phyloP scores from a whole-genome alignment of 371 early-diverging fungal species.

The Capillidium rhysosporum region DNA sequence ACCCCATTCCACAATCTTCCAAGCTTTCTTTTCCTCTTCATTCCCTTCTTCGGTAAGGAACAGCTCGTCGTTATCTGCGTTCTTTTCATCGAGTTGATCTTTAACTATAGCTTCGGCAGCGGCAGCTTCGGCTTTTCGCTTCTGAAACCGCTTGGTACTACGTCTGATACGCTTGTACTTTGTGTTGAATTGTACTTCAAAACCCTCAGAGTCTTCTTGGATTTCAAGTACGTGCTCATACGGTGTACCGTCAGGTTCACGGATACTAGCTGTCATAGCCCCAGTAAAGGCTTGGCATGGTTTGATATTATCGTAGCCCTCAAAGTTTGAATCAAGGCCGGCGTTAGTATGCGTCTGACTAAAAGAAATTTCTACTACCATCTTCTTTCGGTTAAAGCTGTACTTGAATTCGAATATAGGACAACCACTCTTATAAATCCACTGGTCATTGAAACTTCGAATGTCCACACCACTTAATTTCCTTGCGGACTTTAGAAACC shows the following conservation, averaged over 20 bases:
- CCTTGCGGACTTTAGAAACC: conserved; percentile 57
- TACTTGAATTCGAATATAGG: conserved; percentile 64
- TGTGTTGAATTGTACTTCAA: conserved; percentile 85
- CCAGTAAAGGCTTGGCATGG: conserved; percentile 28
- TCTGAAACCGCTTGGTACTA: conserved; percentile 58
- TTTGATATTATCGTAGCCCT: background rate
- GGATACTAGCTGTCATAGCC: conserved; percentile 70
- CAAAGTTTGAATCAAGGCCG: conserved; percentile 18
- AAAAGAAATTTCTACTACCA: conserved; percentile 79
- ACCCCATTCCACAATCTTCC: conserved; percentile 64
- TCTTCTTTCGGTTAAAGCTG: conserved; percentile 78
- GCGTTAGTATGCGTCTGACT: conserved; percentile 51
- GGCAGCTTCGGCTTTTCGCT: conserved; percentile 55
- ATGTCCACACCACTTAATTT: conserved; percentile 59
- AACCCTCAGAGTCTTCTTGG: conserved; percentile 43
- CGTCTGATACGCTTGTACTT: conserved; percentile 87
- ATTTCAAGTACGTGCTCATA: conserved; percentile 86
- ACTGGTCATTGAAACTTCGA: conserved; percentile 72
- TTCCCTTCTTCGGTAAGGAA: conserved; percentile 43
- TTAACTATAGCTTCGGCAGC: conserved; percentile 55
- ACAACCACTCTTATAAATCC: conserved; percentile 76
- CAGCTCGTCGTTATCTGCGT: conserved; percentile 24
- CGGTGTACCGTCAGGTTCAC: conserved; percentile 83
- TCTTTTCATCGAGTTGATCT: conserved; percentile 27
- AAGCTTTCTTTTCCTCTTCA: conserved; percentile 41